Percentiles rank a stretch among this genome's conserved stretches.
phyloP scores from a whole-genome alignment of 179 eudicot species.

The Beta lomatogona region DNA sequence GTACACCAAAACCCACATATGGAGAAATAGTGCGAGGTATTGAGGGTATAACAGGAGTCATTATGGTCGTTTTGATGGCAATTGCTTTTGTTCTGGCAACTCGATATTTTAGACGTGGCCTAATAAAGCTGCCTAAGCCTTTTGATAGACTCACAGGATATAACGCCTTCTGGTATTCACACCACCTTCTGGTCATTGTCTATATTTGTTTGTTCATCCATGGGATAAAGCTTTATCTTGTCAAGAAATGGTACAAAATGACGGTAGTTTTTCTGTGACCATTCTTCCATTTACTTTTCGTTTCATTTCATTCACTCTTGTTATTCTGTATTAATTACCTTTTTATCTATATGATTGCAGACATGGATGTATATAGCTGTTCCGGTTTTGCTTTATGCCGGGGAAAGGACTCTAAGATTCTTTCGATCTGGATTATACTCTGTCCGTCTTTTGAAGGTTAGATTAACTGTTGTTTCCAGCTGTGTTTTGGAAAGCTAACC shows the following conservation, averaged over 20 bases:
- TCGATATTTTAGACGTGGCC: conserved; percentile 76
- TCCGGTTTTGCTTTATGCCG: conserved; percentile 91
- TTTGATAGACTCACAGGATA: conserved; percentile 86
- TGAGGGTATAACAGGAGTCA: conserved; percentile 88
- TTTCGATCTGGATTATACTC: conserved; percentile 71
- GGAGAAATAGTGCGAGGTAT: conserved; percentile 58
- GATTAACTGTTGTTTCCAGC: conserved; percentile 3
- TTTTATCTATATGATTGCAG: conserved; percentile 38
- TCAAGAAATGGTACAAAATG: conserved; percentile 74
- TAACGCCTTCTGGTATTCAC: conserved; percentile 99
- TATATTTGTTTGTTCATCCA: conserved; percentile 81
- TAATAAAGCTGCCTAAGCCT: conserved; percentile 80
- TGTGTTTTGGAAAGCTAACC: background rate
- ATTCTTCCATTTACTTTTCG: background rate
- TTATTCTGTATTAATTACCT: background rate
- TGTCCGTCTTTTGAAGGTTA: conserved; percentile 79
- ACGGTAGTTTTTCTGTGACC: conserved; percentile 55
- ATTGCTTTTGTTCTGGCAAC: conserved; percentile 91
- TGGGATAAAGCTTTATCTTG: conserved; percentile 73
- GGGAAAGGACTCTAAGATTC: conserved; percentile 86
- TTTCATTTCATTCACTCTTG: background rate
- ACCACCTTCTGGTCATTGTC: conserved; percentile 85
- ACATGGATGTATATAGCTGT: conserved; percentile 98
- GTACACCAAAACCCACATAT: conserved; percentile 58
- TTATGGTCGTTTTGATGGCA: conserved; percentile 79